Base-by-base conservation (phyloP, 352 stramenopile species). In the Globisporangium polare region DNA sequence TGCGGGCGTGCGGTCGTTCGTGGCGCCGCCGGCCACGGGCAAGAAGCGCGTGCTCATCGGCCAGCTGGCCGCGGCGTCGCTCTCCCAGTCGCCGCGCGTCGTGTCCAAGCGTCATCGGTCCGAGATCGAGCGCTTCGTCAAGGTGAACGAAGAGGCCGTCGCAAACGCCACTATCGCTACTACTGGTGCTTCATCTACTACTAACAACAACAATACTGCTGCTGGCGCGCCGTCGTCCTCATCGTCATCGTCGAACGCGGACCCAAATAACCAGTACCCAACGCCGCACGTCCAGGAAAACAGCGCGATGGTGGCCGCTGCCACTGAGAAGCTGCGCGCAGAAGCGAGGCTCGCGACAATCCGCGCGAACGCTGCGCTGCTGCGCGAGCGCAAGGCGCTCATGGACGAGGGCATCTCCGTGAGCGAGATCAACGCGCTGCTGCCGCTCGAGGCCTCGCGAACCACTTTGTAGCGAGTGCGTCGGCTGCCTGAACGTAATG, bases 371-470 rank as follows among this genome's bases (percentile, higher is more conserved):
- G 60, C 60, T 3, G 45, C 60, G 24, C 53, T 66, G 10, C 20
- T 66, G 53, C 60, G 60, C 42, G 60, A 66, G 29, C 60, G 60
- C 52, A 66, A 66, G 27, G 60, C 60, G 53, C 53, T 66, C 7
- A 26, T 66, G 60, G 46, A 66, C 26, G 60, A 66, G 24, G 60
- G 60, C 33, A 60, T 66, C 24, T 39, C 45, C 0, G 62, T 60
- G 26, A 26, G 17, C 17, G 55, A 68, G 46, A 68, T 68, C 46
- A 62, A 68, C 55, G 56, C 62, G 29, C 46, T 64, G 62, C 62
- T 66, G 31, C 60, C 60, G 27, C 33, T 66, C 24, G 9, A 57
- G 51, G 18, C 42, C n/a, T 20, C 46, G 41, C 49, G 39, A 50
- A 26, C 35, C 24, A 5, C 5, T 20, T 7, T 27, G 43, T 50